Evolutionary conservation across 306 rosid genomes (phyloP), one percentile per base, ranked within the genome.

Genomic region (Arachis stenosperma): DNA sequence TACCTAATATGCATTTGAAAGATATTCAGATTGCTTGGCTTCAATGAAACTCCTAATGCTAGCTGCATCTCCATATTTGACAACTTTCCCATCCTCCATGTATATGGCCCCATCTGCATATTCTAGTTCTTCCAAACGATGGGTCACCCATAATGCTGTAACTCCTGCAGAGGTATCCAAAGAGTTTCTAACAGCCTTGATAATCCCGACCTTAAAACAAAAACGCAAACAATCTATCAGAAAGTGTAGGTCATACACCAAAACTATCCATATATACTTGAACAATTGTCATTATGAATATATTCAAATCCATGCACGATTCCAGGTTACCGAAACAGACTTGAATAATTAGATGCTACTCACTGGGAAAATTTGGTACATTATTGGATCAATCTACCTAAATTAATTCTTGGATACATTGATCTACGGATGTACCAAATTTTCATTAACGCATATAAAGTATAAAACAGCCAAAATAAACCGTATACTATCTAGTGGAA

Each of bases 61-160:
- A 22, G 85, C 40, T 0, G 80, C 89, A 71, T 86, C 88, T 37
- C 96, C 96, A 50, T 78, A 84, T 87, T 62, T 71, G 51, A 84
- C 84, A 61, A 91, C 89, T 77, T 80, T 77, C 77, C 97, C 97
- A 9, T 87, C 89, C 71, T 91, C 97, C 97, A 91, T 89, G 83
- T 89, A 91, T 65, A 91, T 76, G 73, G 93, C 96, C 54, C 97
- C 97, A 76, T 91, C 97, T 11, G 97, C 96, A 80, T 86, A 79
- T 46, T 81, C 85, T 11, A 89, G 92, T 81, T 91, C 96, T 86
- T 91, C 97, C 70, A 89, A 81, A 69, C 97, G 96, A 88, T 91
- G 96, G 39, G 91, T 91, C 53, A 91, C 97, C 96, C 96, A 87
- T 69, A 91, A 78, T 57, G 97, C 93, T 15, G 96, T 83, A 76